These are phyloP conservation scores for Naegleria lovaniensis DNA, from an alignment of 208 protist genomes.

Conservation along the genomic window DNA sequence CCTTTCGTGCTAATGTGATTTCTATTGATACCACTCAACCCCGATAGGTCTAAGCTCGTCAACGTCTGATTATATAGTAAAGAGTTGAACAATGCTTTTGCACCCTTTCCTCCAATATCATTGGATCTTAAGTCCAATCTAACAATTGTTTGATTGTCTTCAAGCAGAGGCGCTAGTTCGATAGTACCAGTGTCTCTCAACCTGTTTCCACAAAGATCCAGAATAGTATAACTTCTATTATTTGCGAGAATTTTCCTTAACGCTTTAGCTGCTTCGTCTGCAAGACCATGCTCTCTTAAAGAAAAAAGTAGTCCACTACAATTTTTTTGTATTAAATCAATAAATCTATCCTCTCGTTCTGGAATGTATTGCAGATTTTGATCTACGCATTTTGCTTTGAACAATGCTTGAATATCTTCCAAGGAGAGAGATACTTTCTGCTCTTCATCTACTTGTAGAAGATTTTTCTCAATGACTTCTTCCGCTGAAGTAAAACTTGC, in stretches of 20 bases:
- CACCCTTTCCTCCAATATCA: conserved; percentile 72
- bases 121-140: conserved; percentile 77
- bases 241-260: conserved; percentile 65
- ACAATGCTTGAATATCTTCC: conserved; percentile 65
- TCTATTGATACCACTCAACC: conserved; percentile 68
- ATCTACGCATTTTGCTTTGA: conserved; percentile 73
- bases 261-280: conserved; percentile 58
- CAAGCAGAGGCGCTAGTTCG: conserved; percentile 66
- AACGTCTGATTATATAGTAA: conserved; percentile 75
- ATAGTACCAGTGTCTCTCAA: conserved; percentile 71
- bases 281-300: conserved; percentile 73
- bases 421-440: conserved; percentile 63
- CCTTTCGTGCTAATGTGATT: conserved; percentile 77
- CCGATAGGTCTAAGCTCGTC: conserved; percentile 72
- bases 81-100: conserved; percentile 59
- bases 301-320: conserved; percentile 76
- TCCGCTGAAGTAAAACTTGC: background rate
- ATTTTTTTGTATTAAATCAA: conserved; percentile 74
- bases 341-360: conserved; percentile 77
- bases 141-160: conserved; percentile 61
- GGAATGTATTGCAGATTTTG: conserved; percentile 64
- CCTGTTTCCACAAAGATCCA: conserved; percentile 77
- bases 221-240: conserved; percentile 70
- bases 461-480: background rate
- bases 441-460: conserved; percentile 32